Percentiles rank a stretch among this genome's conserved stretches.
These are phyloP conservation scores for Lodderomyces jiufengensis DNA, from an alignment of 1,139 yeast genomes.

Conservation along the genomic window DNA sequence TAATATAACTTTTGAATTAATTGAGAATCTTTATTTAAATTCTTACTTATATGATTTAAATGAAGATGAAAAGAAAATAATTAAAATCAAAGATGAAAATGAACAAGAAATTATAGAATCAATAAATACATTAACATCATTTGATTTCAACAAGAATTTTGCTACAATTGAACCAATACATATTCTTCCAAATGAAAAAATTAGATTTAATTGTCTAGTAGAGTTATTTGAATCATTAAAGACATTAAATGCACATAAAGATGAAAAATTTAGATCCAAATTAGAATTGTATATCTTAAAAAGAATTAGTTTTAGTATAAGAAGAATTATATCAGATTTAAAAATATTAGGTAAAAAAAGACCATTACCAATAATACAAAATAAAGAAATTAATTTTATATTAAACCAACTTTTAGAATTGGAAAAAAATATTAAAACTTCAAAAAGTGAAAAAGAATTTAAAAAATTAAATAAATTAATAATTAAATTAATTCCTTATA, in stretches of 20 bases:
- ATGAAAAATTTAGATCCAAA: constrained; percentile 16
- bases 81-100: constrained; percentile 10
- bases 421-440: neutral
- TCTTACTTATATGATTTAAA: constrained; percentile 36
- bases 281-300: constrained; percentile 25
- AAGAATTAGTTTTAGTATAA: constrained; percentile 31
- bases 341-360: constrained; percentile 22
- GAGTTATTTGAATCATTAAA: constrained; percentile 28
- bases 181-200: constrained; percentile 21
- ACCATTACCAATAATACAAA: constrained; percentile 38
- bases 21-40: constrained; percentile 30
- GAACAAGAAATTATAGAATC: constrained; percentile 6
- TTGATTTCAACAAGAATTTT: constrained; percentile 26
- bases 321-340: constrained; percentile 36
- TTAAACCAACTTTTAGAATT: constrained; percentile 23
- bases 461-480: constrained; percentile 20
- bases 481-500: constrained; percentile 25
- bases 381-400: constrained; percentile 27
- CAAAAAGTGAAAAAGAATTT: constrained; percentile 6
- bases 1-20: constrained; percentile 36
- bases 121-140: constrained; percentile 20
- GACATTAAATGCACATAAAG: constrained; percentile 5
- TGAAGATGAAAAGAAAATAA: constrained; percentile 14
- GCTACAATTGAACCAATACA: constrained; percentile 32
- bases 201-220: constrained; percentile 30